Conservation (phyloP, 768 basidiomycete species). For the Lactarius indigo region DNA sequence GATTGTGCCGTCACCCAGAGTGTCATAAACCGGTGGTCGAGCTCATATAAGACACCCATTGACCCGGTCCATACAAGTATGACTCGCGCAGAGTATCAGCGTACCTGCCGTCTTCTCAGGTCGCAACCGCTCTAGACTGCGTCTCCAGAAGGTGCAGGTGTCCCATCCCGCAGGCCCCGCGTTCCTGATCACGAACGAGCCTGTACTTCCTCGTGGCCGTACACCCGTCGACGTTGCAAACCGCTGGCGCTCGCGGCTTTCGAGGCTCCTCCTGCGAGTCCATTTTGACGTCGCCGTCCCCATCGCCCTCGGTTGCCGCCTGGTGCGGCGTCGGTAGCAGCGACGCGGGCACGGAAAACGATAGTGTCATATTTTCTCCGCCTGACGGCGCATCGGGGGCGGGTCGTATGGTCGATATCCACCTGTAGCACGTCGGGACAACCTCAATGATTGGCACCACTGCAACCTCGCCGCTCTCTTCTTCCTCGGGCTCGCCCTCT, state of each 20-base stretch:
- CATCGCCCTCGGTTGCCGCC: not conserved
- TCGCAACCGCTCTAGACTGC: not conserved
- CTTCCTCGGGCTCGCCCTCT: constrained; percentile 40
- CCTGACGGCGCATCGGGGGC: constrained; percentile 2
- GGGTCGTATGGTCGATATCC: constrained; percentile 57
- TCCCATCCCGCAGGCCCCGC: constrained; percentile 62
- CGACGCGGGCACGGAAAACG: constrained; percentile 52
- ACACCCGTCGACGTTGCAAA: constrained; percentile 61
- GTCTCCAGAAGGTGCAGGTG: constrained; percentile 58
- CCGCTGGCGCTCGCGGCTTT: constrained; percentile 8
- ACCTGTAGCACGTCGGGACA: constrained; percentile 62
- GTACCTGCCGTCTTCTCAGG: not conserved
- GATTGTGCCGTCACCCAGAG: not conserved
- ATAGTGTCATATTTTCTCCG: constrained; percentile 39
- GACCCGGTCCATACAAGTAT: not conserved
- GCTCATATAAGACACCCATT: not conserved
- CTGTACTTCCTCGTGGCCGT: constrained; percentile 55
- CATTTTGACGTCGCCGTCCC: constrained; percentile 20
- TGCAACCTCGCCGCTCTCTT: constrained; percentile 40
- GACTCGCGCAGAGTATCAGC: not conserved
- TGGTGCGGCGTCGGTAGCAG: constrained; percentile 27
- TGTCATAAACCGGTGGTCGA: not conserved
- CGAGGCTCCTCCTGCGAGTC: constrained; percentile 13
- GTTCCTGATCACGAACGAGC: constrained; percentile 57
- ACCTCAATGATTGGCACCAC: constrained; percentile 27